Evolutionary conservation across 495 filamentous ascomycete species (phyloP), one percentile per base, ranked within the genome.

Genomic region (Amorphotheca resinae): DNA sequence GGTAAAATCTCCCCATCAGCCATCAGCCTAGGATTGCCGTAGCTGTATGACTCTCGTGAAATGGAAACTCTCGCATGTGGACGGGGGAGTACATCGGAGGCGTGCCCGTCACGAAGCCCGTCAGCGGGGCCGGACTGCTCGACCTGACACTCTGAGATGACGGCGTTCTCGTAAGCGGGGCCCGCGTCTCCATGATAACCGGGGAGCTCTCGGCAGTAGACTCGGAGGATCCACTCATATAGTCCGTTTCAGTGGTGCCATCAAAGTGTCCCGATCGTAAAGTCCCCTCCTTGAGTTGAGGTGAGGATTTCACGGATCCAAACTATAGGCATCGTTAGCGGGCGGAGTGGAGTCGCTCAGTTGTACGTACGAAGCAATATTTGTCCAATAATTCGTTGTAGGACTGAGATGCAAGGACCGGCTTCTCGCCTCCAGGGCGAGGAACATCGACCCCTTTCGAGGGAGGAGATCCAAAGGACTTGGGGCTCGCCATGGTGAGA

Each of bases 361-460:
- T 50, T 46, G 49, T 68, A 93, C 87, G 75, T 84, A 95, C 88
- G 73, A 93, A 95, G 71, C 91, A 98, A 66, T 93, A 98, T 64
- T 93, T 93, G 68, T 93, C 84, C 55, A 98, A 76, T 44, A 98
- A 70, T 61, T 98, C 91, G 57, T 87, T 79, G 62, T 96, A 95
- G 40, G 84, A 82, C 30, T 81, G 74, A 18, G 89, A 93, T 18
- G 87, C 72, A 49, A 89, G 67, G 32, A 74, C 69, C 17, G 80
- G 82, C 53, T 84, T 80, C 57, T 73, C 68, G 46, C 63, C 67
- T 20, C 64, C 51, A 16, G 46, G 49, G 26, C 63, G 56, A 1
- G 62, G 64, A 1, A 64, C 60, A n/a, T 61, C 61, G 12, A 55
- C 47, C 16, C 58, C 59, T 28, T 43, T 55, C 15, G 41, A 36